These are phyloP conservation scores for Fusarium devonianum DNA, from an alignment of 2,329 filamentous ascomycete genomes.

Conservation along the genomic window DNA sequence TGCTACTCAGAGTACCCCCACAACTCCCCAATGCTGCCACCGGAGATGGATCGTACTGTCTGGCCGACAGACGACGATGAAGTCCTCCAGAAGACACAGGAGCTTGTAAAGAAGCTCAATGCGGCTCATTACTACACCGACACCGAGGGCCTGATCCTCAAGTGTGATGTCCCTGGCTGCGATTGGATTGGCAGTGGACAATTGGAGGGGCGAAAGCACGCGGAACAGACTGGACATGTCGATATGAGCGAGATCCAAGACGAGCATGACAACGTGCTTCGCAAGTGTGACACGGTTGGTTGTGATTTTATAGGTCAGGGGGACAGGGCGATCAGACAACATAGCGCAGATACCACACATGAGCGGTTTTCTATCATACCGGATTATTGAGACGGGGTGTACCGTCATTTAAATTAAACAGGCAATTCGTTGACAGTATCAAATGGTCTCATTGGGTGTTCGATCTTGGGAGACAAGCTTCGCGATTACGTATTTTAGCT, in stretches of 20 bases:
- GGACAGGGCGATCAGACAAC: conserved; percentile 63
- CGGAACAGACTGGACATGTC: conserved; percentile 64
- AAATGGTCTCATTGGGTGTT: too few species aligned
- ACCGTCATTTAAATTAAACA: too few species aligned
- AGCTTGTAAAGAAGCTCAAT: conserved; percentile 69
- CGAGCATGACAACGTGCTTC: conserved; percentile 78
- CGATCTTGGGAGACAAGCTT: too few species aligned
- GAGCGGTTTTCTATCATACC: conserved; percentile 51
- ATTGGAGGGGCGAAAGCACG: conserved; percentile 67
- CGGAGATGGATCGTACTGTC: conserved; percentile 75
- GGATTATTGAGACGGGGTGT: conserved; percentile 39
- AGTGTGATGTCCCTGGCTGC: conserved; percentile 73
- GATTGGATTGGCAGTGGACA: conserved; percentile 73
- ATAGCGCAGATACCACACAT: conserved; percentile 68
- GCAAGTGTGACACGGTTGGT: conserved; percentile 71
- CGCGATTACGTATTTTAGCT: too few species aligned
- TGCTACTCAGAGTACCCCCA: conserved; percentile 66
- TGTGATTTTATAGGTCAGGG: conserved; percentile 74
- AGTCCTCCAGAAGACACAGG: conserved; percentile 72
- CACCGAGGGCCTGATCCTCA: conserved; percentile 79
- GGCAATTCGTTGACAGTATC: too few species aligned
- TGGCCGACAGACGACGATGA: conserved; percentile 66
- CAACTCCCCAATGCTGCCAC: conserved; percentile 63
- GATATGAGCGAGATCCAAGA: conserved; percentile 74
- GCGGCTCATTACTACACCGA: conserved; percentile 87